Evolutionary conservation across 768 basidiomycete genomes (phyloP), one percentile per base, ranked within the genome.

Genomic region (Gloeophyllum trabeum): DNA sequence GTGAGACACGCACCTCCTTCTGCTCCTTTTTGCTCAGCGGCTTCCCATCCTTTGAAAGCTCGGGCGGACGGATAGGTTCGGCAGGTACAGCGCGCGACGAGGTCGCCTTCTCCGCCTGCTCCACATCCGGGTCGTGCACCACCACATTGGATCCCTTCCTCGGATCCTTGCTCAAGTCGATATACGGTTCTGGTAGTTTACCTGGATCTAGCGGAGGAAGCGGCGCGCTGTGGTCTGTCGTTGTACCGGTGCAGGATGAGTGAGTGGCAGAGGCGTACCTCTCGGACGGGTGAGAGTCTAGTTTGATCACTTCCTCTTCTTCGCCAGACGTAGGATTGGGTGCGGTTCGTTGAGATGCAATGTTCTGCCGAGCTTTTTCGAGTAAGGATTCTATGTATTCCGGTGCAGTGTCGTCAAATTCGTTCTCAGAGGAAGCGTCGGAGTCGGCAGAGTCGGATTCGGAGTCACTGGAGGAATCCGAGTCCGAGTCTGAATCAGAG

Each of bases 141-240:
- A 32, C 10, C 28, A 16, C 10, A 32, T 32, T 32, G 10, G 28
- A 32, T 32, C 16, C 16, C 28, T 10, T 16, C 28, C 16, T 32
- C 16, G 28, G 16, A 10, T 32, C 16, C 28, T 10, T 10, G 10
- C 10, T 32, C 28, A 80, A 61, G 25, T 66, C 67, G 43, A 90
- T 75, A 56, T 88, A 88, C 4, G 78, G 66, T 13, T 61, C 55
- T 5, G 84, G 82, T 7, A 85, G 70, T 12, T 55, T 52, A 36
- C 81, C 80, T 39, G 83, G 76, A 52, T 87, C 64, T n/a, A 88
- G 61, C 6, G 59, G 54, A 3, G 86, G 85, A 36, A 88, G 54
- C 19, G 68, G 66, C 48, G 79, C 81, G 49, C n/a, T 19, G 20
- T 10, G 36, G 13, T n/a, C n/a, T n/a, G n/a, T n/a, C n/a, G n/a